Percentiles rank a stretch among this genome's conserved stretches.
Conservation (phyloP, 2,329 filamentous ascomycete species). For the Neonectria magnoliae region DNA sequence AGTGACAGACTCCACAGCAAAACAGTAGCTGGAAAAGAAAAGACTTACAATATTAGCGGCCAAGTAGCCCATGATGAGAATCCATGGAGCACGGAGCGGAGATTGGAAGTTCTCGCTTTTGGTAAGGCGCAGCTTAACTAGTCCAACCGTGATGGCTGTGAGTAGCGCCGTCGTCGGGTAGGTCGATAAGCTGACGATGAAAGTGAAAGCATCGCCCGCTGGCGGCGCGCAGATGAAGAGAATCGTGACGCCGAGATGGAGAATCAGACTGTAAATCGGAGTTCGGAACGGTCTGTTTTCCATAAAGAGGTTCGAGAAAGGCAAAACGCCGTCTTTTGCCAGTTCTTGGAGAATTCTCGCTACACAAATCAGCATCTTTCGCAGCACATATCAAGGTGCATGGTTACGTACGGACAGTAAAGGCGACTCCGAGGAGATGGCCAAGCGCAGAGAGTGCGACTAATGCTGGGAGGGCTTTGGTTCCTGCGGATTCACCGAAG, state of each 20-base stretch:
- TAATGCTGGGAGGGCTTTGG: conserved; percentile 20
- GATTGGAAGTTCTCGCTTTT: conserved; percentile 29
- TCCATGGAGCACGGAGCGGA: conserved; percentile 32
- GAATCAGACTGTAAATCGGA: conserved; percentile 30
- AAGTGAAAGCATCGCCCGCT: conserved; percentile 38
- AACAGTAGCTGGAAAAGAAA: background rate
- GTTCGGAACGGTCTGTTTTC: conserved; percentile 39
- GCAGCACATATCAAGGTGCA: too few relatives aligned
- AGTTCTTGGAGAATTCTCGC: conserved; percentile 36
- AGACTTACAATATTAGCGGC: conserved; percentile 18
- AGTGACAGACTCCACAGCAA: background rate
- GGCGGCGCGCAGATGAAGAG: conserved; percentile 39
- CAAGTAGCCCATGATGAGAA: conserved; percentile 20
- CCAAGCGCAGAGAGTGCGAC: conserved; percentile 25
- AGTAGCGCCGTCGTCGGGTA: conserved; percentile 33
- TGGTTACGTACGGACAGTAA: conserved; percentile 18
- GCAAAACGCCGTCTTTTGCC: conserved; percentile 30
- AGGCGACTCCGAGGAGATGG: conserved; percentile 26
- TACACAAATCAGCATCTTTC: background rate
- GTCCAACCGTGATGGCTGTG: conserved; percentile 28
- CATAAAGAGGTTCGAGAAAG: conserved; percentile 40
- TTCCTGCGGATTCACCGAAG: conserved; percentile 21
- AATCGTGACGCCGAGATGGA: conserved; percentile 35
- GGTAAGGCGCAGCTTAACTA: conserved; percentile 35
- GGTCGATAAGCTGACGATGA: conserved; percentile 33